These are phyloP conservation scores for Kurtzmaniella natalensis DNA, from an alignment of 1,139 yeast species.

Conservation along the genomic window DNA sequence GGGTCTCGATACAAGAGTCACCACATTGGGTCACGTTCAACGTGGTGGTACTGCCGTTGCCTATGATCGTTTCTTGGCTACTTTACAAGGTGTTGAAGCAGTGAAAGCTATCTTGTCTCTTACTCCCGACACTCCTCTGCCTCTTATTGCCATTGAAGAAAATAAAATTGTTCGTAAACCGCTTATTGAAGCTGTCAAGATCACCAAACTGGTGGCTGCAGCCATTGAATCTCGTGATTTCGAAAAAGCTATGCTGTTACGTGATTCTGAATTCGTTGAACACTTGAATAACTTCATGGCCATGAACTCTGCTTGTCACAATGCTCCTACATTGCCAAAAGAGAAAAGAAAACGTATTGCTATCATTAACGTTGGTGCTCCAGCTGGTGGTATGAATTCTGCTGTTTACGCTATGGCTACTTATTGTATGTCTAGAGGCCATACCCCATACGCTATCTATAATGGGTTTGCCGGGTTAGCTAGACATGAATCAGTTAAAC, in stretches of 20 bases:
- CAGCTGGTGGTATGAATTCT: conserved; percentile 77
- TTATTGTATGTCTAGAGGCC: conserved; percentile 73
- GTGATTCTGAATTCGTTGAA: conserved; percentile 72
- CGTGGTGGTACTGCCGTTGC: conserved; percentile 87
- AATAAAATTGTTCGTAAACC: conserved; percentile 69
- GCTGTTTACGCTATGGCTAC: conserved; percentile 74
- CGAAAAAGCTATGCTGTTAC: conserved; percentile 59
- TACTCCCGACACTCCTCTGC: conserved; percentile 70
- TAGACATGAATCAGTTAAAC: conserved; percentile 65
- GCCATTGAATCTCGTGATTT: conserved; percentile 59
- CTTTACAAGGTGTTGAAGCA: conserved; percentile 81
- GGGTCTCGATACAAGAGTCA: conserved; percentile 74
- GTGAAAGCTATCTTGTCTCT: conserved; percentile 69
- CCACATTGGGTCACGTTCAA: conserved; percentile 80
- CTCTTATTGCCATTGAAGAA: conserved; percentile 70
- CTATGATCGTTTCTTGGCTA: conserved; percentile 69
- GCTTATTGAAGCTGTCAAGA: conserved; percentile 65
- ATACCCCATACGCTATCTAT: conserved; percentile 66
- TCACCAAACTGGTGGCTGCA: conserved; percentile 67
- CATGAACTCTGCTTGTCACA: conserved; percentile 57
- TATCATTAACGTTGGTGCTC: conserved; percentile 76
- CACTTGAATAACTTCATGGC: conserved; percentile 59
- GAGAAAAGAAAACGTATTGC: conserved; percentile 61
- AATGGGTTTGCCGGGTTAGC: conserved; percentile 75
- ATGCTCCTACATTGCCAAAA: conserved; percentile 53